Percentiles rank a stretch among this genome's conserved stretches.
Evolutionary conservation across 257 asterid species (phyloP).

Genomic region (Parsonsia alboflavescens): DNA sequence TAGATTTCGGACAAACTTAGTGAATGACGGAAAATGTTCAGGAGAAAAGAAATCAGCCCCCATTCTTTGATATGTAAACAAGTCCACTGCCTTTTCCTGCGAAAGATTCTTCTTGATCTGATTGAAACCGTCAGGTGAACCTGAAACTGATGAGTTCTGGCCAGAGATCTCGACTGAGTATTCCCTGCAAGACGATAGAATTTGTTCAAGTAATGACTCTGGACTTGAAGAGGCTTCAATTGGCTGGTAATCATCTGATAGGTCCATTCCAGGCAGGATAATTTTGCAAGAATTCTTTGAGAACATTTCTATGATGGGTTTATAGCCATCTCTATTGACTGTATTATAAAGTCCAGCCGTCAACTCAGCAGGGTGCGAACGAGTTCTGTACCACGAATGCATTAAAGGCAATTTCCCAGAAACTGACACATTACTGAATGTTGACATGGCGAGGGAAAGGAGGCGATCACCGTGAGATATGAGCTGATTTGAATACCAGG

Average conservation of each 20-base stretch:
- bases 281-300: constrained; percentile 48
- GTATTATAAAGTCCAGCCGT: constrained; percentile 74
- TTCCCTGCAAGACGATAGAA: constrained; percentile 43
- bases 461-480: constrained; percentile 60
- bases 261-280: constrained; percentile 64
- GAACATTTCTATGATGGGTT: constrained; percentile 41
- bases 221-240: constrained; percentile 49
- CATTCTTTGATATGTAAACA: constrained; percentile 80
- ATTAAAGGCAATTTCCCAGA: constrained; percentile 60
- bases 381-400: constrained; percentile 46
- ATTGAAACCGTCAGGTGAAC: constrained; percentile 37
- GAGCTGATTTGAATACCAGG: constrained; percentile 69
- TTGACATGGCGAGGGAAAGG: constrained; percentile 54
- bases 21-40: constrained; percentile 54
- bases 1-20: constrained; percentile 44
- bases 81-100: constrained; percentile 34
- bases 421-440: constrained; percentile 43
- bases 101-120: constrained; percentile 44
- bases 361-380: constrained; percentile 76
- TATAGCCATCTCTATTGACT: constrained; percentile 56
- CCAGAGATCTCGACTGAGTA: constrained; percentile 43
- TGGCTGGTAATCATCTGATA: constrained; percentile 43
- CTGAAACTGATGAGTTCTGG: constrained; percentile 40
- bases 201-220: constrained; percentile 41
- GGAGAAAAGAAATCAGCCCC: constrained; percentile 93